phyloP scores from a whole-genome alignment of 148 eudicot genomes.

The Drosera capensis region DNA sequence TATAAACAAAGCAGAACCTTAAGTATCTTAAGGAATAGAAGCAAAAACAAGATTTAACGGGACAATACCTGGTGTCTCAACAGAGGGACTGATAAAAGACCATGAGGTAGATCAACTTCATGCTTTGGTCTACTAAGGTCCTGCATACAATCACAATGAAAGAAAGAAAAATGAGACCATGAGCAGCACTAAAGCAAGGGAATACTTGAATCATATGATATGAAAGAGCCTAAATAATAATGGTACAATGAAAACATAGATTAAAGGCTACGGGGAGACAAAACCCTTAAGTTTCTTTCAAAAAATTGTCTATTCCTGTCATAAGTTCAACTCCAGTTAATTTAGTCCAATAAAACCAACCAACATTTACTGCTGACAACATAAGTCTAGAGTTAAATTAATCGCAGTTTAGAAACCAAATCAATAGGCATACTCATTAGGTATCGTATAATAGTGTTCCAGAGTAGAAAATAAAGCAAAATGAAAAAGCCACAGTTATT shows the following conservation, averaged over 20 bases:
- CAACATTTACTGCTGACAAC: no score
- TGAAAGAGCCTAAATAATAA: no score
- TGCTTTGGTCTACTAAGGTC: conserved; percentile 56
- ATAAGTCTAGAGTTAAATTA: no score
- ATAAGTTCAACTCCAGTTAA: no score
- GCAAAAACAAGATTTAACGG: background rate
- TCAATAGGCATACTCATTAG: no score
- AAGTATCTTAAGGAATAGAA: background rate
- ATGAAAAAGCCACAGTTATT: background rate
- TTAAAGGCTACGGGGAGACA: no score
- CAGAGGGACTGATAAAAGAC: conserved; percentile 66
- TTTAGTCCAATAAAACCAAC: no score
- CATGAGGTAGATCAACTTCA: conserved; percentile 57
- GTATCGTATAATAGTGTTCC: no score
- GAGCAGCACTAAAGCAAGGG: background rate
- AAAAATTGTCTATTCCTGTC: no score
- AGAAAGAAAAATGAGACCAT: conserved; percentile 2
- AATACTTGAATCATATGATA: background rate
- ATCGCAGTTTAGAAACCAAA: no score
- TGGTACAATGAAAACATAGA: no score
- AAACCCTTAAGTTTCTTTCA: no score
- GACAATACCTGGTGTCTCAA: conserved; percentile 73
- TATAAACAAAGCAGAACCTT: background rate
- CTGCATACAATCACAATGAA: conserved; percentile 27
- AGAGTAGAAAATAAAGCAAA: background rate